phyloP scores from a whole-genome alignment of 139 green algal species.

The Volvox africanus region DNA sequence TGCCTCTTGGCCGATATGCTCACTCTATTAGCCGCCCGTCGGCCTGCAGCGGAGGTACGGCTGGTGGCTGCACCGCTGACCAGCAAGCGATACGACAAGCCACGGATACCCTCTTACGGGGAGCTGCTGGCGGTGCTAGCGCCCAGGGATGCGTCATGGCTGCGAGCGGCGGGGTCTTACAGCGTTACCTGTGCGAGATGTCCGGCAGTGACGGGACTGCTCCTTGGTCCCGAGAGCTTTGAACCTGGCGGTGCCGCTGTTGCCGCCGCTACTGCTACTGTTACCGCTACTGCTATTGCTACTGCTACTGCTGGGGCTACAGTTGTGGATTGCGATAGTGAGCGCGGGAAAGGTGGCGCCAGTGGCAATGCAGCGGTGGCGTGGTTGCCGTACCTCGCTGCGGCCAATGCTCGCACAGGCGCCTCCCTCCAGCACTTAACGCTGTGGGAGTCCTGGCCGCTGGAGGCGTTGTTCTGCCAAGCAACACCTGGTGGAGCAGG shows the following conservation, averaged over 20 bases:
- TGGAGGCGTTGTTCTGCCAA: neutral
- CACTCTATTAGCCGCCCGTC: neutral
- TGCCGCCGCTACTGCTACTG: no score
- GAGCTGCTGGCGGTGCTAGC: slow-evolving; percentile 36
- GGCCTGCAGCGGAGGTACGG: slow-evolving; percentile 14
- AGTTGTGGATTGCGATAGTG: no score
- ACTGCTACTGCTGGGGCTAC: no score
- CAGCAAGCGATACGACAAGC: slow-evolving; percentile 50
- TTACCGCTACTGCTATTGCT: no score
- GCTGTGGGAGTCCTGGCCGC: slow-evolving; percentile 38
- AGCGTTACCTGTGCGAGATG: neutral
- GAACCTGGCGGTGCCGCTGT: neutral
- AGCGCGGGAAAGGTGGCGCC: neutral
- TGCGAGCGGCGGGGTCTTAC: neutral
- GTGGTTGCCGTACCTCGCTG: slow-evolving; percentile 15
- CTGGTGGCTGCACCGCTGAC: slow-evolving; percentile 15
- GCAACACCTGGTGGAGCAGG: no score
- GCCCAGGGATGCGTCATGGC: neutral
- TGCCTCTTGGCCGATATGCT: slow-evolving; percentile 14
- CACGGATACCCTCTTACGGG: neutral
- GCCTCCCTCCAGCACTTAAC: slow-evolving; percentile 1
- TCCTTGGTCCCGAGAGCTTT: slow-evolving; percentile 38
- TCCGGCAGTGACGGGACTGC: neutral
- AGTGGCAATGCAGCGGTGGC: no score
- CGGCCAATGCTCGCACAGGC: neutral